These are phyloP conservation scores for Candida qinlingensis DNA, from an alignment of 805 yeast species.

Conservation along the genomic window DNA sequence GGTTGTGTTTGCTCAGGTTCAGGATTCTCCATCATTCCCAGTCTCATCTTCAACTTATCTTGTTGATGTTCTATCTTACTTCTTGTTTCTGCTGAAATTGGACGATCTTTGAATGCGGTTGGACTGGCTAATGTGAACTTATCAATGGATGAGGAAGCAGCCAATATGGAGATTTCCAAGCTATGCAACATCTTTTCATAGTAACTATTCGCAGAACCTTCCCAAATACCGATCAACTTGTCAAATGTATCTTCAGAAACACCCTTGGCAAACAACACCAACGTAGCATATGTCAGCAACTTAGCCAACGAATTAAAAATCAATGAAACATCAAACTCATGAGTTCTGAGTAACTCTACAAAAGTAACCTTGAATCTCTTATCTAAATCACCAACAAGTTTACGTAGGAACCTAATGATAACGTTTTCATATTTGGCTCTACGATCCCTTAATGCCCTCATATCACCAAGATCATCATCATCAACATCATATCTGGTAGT, in stretches of 20 bases:
- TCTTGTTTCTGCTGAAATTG: neutral
- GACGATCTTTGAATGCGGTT: conserved; percentile 8
- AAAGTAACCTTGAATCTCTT: conserved; percentile 35
- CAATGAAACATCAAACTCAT: conserved; percentile 23
- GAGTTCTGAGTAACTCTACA: conserved; percentile 25
- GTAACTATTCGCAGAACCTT: conserved; percentile 26
- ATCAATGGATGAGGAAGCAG: conserved; percentile 8
- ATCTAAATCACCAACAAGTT: conserved; percentile 40
- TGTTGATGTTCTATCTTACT: conserved; percentile 11
- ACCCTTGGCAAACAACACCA: conserved; percentile 54
- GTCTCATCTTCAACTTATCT: conserved; percentile 14
- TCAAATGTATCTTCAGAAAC: conserved; percentile 43
- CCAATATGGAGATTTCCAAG: conserved; percentile 26
- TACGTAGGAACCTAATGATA: conserved; percentile 42
- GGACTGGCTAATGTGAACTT: conserved; percentile 17
- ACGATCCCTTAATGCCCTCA: conserved; percentile 70
- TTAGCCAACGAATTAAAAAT: conserved; percentile 26
- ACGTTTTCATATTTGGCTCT: conserved; percentile 54
- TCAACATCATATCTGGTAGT: conserved; percentile 17
- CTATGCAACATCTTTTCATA: conserved; percentile 31
- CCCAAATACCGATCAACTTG: conserved; percentile 38
- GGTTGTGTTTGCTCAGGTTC: conserved; percentile 5
- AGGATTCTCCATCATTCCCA: conserved; percentile 14
- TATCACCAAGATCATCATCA: conserved; percentile 45
- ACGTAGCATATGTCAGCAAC: conserved; percentile 42